Percentiles rank a stretch among this genome's conserved stretches.
Evolutionary conservation across 2,329 filamentous ascomycete species (phyloP).

Genomic region (Fusarium virguliforme): DNA sequence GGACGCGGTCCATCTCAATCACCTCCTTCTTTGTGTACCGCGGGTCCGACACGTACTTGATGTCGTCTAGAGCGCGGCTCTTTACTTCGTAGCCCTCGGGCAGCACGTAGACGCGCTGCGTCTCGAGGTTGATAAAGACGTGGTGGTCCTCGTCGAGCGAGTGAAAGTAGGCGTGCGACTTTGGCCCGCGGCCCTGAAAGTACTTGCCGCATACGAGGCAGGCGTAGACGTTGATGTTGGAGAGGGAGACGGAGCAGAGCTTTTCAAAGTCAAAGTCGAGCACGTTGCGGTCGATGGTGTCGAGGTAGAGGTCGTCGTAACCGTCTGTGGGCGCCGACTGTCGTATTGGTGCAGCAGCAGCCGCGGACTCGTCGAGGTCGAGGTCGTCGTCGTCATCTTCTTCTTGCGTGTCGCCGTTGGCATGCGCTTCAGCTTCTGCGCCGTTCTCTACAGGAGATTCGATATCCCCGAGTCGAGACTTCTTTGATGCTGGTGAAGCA

Average conservation of each 20-base stretch:
- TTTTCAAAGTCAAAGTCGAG: constrained; percentile 99
- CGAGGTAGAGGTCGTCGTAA: constrained; percentile 96
- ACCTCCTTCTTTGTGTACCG: constrained; percentile 87
- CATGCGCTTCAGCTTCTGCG: constrained; percentile 54
- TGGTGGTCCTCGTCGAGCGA: constrained; percentile 95
- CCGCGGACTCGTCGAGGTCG: constrained; percentile 61
- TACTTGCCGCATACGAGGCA: constrained; percentile 99
- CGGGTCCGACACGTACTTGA: constrained; percentile 97
- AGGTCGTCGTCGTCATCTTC: constrained; percentile 59
- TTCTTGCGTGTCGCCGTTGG: constrained; percentile 50
- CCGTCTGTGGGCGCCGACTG: constrained; percentile 87
- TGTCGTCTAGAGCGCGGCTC: constrained; percentile 95
- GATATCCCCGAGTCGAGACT: constrained; percentile 67
- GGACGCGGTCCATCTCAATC: constrained; percentile 79
- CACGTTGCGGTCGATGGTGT: constrained; percentile 93
- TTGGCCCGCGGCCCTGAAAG: constrained; percentile 92
- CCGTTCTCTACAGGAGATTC: constrained; percentile 58
- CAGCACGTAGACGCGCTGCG: constrained; percentile 90
- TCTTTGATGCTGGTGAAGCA: constrained; percentile 73
- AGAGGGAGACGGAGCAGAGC: constrained; percentile 94
- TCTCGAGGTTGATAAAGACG: constrained; percentile 98
- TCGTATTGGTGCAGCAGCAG: constrained; percentile 54
- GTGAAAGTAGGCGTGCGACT: constrained; percentile 98
- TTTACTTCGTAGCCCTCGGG: constrained; percentile 98
- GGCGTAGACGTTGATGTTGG: constrained; percentile 99